Evolutionary conservation across 495 filamentous ascomycete species (phyloP).

Genomic region (Usnea hakonensis): DNA sequence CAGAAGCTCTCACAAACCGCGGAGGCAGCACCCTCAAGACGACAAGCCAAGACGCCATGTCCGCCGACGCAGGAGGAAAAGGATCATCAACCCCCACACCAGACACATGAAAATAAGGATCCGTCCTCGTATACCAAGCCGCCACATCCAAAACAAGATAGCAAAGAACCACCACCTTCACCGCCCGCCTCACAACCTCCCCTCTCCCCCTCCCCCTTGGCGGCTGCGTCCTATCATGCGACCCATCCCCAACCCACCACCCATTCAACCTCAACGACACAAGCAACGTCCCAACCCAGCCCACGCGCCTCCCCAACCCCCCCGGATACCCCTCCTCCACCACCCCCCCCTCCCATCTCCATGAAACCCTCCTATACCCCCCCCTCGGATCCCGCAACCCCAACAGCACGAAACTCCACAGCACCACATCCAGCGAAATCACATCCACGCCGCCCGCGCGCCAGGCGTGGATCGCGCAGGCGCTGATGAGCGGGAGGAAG

Average conservation of each 20-base stretch:
- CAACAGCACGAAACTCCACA: constrained; percentile 19
- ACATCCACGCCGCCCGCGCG: constrained; percentile 17
- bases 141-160: constrained; percentile 17
- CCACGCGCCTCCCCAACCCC: constrained; percentile 1
- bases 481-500: constrained; percentile 21
- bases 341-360: too few species aligned
- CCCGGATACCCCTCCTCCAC: constrained; percentile 22
- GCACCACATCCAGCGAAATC: constrained; percentile 16
- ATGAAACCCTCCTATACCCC: constrained; percentile 7
- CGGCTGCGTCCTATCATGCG: constrained; percentile 17
- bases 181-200: constrained; percentile 7
- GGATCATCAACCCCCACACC: constrained; percentile 8
- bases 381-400: constrained; percentile 12
- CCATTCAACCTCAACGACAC: constrained; percentile 16
- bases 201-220: neutral
- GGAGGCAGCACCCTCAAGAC: constrained; percentile 15
- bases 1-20: constrained; percentile 13
- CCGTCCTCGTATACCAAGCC: constrained; percentile 11
- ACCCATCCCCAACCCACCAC: constrained; percentile 19
- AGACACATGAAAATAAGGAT: constrained; percentile 20
- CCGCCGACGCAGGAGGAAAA: constrained; percentile 2
- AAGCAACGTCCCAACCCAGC: constrained; percentile 21
- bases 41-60: neutral
- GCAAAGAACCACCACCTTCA: neutral
- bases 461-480: constrained; percentile 14